Percentiles rank a stretch among this genome's conserved stretches.
phyloP scores from a whole-genome alignment of 495 filamentous ascomycete species.

The Tuber microsphaerosporum region DNA sequence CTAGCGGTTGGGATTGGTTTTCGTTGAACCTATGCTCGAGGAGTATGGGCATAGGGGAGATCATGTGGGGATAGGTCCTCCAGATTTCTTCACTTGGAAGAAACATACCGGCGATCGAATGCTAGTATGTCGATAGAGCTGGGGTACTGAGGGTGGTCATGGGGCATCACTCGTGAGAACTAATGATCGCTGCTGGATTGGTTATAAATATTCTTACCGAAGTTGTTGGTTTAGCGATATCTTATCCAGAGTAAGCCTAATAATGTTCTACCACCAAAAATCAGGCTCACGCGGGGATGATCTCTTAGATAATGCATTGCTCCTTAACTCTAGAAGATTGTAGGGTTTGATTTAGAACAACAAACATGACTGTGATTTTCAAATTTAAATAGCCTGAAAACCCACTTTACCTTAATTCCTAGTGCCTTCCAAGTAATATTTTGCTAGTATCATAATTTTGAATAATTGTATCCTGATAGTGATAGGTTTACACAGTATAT shows the following conservation, averaged over 20 bases:
- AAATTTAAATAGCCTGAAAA: no score
- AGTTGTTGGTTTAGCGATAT: not conserved
- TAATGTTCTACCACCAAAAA: no score
- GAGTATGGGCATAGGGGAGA: not conserved
- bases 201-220: not conserved
- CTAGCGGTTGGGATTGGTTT: not conserved
- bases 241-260: not conserved
- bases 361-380: no score
- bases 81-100: not conserved
- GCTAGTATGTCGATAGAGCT: not conserved
- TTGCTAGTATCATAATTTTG: no score
- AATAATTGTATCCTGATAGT: no score
- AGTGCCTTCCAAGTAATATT: no score
- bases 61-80: not conserved
- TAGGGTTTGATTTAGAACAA: no score
- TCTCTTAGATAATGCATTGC: no score
- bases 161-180: not conserved
- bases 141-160: not conserved
- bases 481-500: no score
- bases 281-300: no score
- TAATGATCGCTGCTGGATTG: not conserved
- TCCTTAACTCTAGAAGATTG: no score
- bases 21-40: not conserved
- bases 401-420: no score
- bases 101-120: not conserved